phyloP scores from a whole-genome alignment of 306 rosid genomes.

The Gillenia trifoliata region DNA sequence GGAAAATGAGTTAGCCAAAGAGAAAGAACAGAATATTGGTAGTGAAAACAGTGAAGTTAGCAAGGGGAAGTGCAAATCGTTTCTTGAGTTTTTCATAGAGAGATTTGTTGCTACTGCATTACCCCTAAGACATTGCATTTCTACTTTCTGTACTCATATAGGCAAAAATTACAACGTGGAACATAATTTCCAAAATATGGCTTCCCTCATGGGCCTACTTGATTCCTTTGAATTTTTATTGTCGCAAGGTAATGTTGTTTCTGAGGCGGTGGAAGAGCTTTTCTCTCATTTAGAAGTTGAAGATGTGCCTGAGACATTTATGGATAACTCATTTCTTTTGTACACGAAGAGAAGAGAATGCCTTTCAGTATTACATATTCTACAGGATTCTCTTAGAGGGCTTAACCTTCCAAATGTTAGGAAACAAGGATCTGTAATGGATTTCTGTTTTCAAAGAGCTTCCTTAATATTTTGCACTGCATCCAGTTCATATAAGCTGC shows the following conservation, averaged over 20 bases:
- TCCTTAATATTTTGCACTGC: slow-evolving; percentile 58
- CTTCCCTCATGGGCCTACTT: slow-evolving; percentile 19
- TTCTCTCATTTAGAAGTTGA: slow-evolving; percentile 23
- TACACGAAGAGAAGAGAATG: slow-evolving; percentile 31
- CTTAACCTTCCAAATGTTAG: slow-evolving; percentile 28
- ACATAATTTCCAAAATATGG: slow-evolving; percentile 24
- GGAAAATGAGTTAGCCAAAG: slow-evolving; percentile 26
- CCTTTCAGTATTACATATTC: slow-evolving; percentile 27
- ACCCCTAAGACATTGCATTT: slow-evolving; percentile 30
- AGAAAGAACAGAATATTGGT: background rate
- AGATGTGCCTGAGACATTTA: background rate
- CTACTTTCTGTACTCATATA: slow-evolving; percentile 38
- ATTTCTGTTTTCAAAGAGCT: slow-evolving; percentile 46
- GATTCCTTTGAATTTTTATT: slow-evolving; percentile 31
- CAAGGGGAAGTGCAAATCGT: slow-evolving; percentile 21
- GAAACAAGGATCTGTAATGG: slow-evolving; percentile 12
- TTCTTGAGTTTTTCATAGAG: slow-evolving; percentile 50
- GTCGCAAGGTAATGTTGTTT: slow-evolving; percentile 25
- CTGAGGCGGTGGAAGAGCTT: slow-evolving; percentile 32
- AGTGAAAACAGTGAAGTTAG: slow-evolving; percentile 15
- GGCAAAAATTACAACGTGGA: slow-evolving; percentile 31
- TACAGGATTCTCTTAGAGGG: slow-evolving; percentile 27
- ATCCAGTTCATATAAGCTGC: slow-evolving; percentile 52
- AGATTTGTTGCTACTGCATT: slow-evolving; percentile 26
- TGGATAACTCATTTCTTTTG: slow-evolving; percentile 12